Evolutionary conservation across 805 yeast genomes (phyloP).

Genomic region (Tetrapisispora phaffii): DNA sequence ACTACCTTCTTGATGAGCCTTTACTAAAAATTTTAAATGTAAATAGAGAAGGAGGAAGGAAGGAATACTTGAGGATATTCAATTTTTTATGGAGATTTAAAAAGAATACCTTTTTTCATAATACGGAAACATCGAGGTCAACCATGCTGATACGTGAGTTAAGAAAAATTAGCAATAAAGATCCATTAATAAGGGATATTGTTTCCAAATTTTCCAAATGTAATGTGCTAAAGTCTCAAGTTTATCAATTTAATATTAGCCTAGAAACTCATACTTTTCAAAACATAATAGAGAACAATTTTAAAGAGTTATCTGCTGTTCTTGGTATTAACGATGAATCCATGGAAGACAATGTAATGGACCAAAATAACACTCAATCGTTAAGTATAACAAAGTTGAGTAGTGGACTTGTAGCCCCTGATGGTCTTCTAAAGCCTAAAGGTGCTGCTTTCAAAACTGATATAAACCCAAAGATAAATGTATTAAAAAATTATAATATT

Average conservation of each 20-base stretch:
- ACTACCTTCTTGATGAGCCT: constrained; percentile 50
- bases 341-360: constrained; percentile 29
- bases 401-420: constrained; percentile 20
- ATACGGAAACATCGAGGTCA: constrained; percentile 37
- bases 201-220: constrained; percentile 23
- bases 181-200: constrained; percentile 24
- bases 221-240: constrained; percentile 26
- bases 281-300: constrained; percentile 27
- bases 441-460: not conserved
- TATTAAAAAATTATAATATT: constrained; percentile 25
- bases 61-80: constrained; percentile 68
- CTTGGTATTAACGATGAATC: constrained; percentile 16
- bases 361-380: constrained; percentile 21
- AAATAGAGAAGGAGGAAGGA: constrained; percentile 34
- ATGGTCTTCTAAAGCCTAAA: constrained; percentile 27
- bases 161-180: constrained; percentile 12
- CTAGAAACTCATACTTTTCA: constrained; percentile 27
- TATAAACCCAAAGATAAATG: not conserved
- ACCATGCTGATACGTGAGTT: constrained; percentile 27
- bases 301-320: constrained; percentile 13
- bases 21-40: constrained; percentile 48
- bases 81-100: constrained; percentile 76
- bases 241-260: constrained; percentile 27
- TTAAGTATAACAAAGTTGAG: constrained; percentile 24
- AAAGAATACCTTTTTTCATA: constrained; percentile 47